Evolutionary conservation across 768 basidiomycete genomes (phyloP), one percentile per base, ranked within the genome.

Genomic region (Vararia minispora): DNA sequence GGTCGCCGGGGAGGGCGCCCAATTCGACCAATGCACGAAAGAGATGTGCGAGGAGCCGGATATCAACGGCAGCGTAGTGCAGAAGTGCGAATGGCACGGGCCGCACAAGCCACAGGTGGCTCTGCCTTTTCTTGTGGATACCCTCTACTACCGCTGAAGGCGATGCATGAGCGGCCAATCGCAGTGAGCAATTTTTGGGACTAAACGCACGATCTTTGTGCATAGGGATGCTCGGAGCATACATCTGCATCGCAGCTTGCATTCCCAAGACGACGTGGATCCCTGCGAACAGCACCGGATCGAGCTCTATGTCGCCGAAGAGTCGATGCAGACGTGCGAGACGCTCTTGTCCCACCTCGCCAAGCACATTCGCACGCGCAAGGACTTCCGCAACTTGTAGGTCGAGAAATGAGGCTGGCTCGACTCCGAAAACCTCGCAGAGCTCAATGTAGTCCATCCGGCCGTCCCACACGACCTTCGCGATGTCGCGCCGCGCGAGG

Each of bases 381-480:
- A 44, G 30, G 35, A 65, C 55, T 40, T 66, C 66, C 2, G 56
- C 66, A 11, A 68, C 51, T 40, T 66, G 65, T 21, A 68, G 53
- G 42, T 68, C 66, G 9, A 67, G 41, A 8, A 68, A 55, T 11
- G 55, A 53, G 8, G 49, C 44, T 17, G 68, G 43, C 0, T 33
- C 20, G 17, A 62, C 48, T 2, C 53, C 52, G 23, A 60, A 60
- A 1, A 44, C 33, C 13, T 52, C 36, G 7, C 21, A 44, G 3
- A 68, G 50, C 42, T 66, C 65, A 24, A 58, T 47, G 47, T 50
- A 63, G 46, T 67, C 66, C 48, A 58, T 58, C 2, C 65, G 54
- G 9, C 64, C 64, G 44, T 68, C 66, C 58, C 61, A 68, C 43
- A 63, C 59, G 42, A 68, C 44, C 46, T 66, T 68, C 22, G 53